Evolutionary conservation across 2,329 filamentous ascomycete species (phyloP).

Genomic region (Xylariaceae sp.): DNA sequence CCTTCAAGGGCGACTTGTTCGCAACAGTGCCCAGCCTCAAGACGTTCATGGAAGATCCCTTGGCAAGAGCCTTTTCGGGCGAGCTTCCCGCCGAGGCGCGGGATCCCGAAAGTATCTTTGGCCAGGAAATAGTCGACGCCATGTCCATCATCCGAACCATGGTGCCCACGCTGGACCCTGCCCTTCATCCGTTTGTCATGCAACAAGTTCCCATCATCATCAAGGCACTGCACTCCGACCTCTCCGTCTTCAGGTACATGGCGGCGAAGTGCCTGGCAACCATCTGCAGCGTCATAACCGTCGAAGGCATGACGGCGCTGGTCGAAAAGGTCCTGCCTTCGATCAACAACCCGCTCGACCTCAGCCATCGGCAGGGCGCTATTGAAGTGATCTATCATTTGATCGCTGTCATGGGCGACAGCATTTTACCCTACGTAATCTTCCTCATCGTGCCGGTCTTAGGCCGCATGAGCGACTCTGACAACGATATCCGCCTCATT

Average conservation of each 20-base stretch:
- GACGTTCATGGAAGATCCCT: conserved; percentile 73
- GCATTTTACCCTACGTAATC: conserved; percentile 93
- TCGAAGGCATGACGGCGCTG: conserved; percentile 91
- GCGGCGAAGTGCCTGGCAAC: conserved; percentile 97
- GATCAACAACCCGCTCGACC: conserved; percentile 83
- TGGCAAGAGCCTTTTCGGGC: conserved; percentile 67
- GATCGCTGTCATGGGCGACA: conserved; percentile 96
- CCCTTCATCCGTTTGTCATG: conserved; percentile 75
- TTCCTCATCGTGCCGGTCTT: conserved; percentile 97
- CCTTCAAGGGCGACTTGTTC: conserved; percentile 73
- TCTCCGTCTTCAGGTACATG: conserved; percentile 93
- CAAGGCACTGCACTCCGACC: conserved; percentile 77
- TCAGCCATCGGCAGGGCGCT: conserved; percentile 84
- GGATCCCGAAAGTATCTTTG: conserved; percentile 68
- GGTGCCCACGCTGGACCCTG: conserved; percentile 77
- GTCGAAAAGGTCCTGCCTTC: conserved; percentile 89
- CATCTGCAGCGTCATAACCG: conserved; percentile 91
- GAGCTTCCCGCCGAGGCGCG: conserved; percentile 67
- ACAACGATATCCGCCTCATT: conserved; percentile 89
- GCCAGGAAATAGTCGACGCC: conserved; percentile 90
- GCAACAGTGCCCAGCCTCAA: conserved; percentile 79
- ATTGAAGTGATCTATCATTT: conserved; percentile 95
- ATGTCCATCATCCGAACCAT: conserved; percentile 89
- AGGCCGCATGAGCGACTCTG: conserved; percentile 96
- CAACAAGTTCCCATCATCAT: conserved; percentile 79